Percentiles rank a stretch among this genome's conserved stretches.
These are phyloP conservation scores for Posidonia oceanica DNA, from an alignment of 116 monocot genomes.

Conservation along the genomic window DNA sequence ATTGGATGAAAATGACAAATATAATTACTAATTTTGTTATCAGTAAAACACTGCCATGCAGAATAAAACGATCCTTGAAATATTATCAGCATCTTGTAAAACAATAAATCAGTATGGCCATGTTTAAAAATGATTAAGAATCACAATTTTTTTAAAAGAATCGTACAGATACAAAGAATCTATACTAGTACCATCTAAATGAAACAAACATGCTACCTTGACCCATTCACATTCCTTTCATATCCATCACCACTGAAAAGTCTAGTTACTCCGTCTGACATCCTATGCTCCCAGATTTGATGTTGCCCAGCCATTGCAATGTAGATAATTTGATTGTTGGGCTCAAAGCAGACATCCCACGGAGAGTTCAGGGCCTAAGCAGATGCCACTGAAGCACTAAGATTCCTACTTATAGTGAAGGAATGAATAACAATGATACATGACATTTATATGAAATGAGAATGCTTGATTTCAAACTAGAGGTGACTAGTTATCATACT, in stretches of 20 bases:
- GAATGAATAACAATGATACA: no score
- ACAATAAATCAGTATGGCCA: background rate
- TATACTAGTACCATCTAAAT: background rate
- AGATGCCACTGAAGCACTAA: background rate
- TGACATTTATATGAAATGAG: no score
- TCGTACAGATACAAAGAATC: background rate
- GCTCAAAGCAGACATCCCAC: conserved; percentile 91
- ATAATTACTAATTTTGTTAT: background rate
- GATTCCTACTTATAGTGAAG: no score
- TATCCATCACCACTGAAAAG: conserved; percentile 89
- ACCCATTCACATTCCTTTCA: conserved; percentile 90
- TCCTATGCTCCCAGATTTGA: conserved; percentile 86
- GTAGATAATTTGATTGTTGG: conserved; percentile 60
- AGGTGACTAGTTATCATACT: no score
- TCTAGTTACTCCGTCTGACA: conserved; percentile 44
- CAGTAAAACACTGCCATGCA: background rate
- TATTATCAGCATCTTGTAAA: no score
- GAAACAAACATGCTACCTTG: conserved; percentile 43
- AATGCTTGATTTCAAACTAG: no score
- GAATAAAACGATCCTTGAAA: no score
- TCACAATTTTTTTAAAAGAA: background rate
- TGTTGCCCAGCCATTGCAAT: conserved; percentile 99
- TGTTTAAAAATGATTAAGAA: background rate
- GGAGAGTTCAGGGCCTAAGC: conserved; percentile 90
- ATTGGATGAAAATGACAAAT: background rate